Base-by-base conservation (phyloP, 2,329 filamentous ascomycete genomes). In the Beauveria caledonica region DNA sequence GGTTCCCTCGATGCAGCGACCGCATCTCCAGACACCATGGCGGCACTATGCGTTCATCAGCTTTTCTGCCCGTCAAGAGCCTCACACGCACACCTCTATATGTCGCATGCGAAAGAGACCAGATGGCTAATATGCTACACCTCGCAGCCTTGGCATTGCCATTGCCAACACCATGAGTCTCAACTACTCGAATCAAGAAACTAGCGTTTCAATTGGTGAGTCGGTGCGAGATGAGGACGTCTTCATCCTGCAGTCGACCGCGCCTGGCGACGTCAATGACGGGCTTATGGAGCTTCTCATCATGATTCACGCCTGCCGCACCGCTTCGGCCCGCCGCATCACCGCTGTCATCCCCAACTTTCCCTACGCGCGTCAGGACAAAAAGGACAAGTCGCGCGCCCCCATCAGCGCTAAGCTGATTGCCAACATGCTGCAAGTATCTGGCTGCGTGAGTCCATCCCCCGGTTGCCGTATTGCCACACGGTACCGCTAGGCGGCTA, bases 211-310 rank as follows among this genome's bases (percentile, higher is more conserved):
- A 21, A 95, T 97, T 68, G 92, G 93, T 72, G 93, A 97, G 78
- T 95, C 90, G 64, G 93, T 97, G 60, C 85, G 93, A 76, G 93
- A 97, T 73, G 93, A 97, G 81, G 93, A 97, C 84, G 92, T 97
- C 71, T 97, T 97, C 78, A 96, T 97, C 69, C 81, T 97, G 63
- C 93, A 97, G 77, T 96, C 93, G 25, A 96, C 94, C 52, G 88
- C 90, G 45, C 93, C 93, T 2, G 92, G 93, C 72, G 92, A 97
- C 72, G 95, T 97, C 78, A 99, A 99, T 76, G 93, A 97, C 73
- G 92, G 92, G 54, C 83, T 99, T 62, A 97, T 99, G 93, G 93
- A 99, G 77, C 84, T 97, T 42, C 84, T 97, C 66, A 97, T 97
- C 77, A 96, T 97, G 87, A 95, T 97, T 75, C 95, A 96, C 72